A percentile compares a stretch with the other conserved stretches of the same genome.
Conservation (phyloP, 495 filamentous ascomycete species). For the Mytilinidion resinicola region DNA sequence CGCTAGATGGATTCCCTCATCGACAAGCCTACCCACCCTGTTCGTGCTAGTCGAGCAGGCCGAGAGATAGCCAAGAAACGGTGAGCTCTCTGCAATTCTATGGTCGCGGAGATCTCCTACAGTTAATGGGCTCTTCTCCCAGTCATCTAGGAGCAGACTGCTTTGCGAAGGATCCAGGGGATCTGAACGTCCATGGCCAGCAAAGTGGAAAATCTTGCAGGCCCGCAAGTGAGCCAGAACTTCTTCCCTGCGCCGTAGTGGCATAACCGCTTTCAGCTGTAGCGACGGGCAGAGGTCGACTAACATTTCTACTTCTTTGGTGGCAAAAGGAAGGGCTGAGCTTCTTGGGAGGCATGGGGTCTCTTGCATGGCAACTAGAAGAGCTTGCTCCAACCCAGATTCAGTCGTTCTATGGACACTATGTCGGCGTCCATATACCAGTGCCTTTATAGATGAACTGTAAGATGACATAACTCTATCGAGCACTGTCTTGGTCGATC, state of each 20-base stretch:
- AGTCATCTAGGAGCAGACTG: constrained; percentile 22
- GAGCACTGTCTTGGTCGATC: constrained; percentile 15
- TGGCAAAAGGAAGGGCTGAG: neutral
- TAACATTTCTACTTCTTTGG: neutral
- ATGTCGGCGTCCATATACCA: constrained; percentile 15
- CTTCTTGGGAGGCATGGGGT: neutral
- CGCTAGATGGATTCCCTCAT: constrained; percentile 35
- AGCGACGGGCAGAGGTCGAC: neutral
- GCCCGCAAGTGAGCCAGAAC: constrained; percentile 13
- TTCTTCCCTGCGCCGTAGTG: constrained; percentile 4
- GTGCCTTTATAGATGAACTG: constrained; percentile 30
- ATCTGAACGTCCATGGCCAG: constrained; percentile 26
- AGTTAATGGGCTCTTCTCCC: constrained; percentile 26
- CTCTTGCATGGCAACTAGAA: neutral
- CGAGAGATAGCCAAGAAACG: neutral
- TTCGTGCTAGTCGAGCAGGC: neutral
- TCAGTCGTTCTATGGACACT: constrained; percentile 2
- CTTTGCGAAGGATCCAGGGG: constrained; percentile 28
- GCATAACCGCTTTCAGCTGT: neutral
- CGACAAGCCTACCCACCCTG: neutral
- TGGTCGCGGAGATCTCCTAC: constrained; percentile 14
- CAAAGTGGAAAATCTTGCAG: constrained; percentile 31
- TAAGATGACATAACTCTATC: constrained; percentile 32
- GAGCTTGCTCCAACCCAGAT: constrained; percentile 1
- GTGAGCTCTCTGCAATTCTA: too few species aligned